phyloP scores from a whole-genome alignment of 1,284 basidiomycete species.

The Peniophora sp. region DNA sequence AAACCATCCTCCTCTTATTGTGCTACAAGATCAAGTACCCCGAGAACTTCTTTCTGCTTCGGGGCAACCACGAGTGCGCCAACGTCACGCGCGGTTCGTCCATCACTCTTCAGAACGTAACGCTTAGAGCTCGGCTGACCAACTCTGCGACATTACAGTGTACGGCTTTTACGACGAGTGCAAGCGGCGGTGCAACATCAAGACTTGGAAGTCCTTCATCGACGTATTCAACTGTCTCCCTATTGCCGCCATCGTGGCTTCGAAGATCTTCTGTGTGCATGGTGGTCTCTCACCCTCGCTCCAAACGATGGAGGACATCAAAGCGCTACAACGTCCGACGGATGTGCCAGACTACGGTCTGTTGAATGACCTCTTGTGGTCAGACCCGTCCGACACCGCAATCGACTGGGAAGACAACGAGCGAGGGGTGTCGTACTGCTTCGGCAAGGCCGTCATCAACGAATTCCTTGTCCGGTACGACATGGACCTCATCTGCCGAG shows the following conservation, averaged over 20 bases:
- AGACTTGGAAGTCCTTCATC: conserved; percentile 99
- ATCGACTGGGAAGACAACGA: conserved; percentile 99
- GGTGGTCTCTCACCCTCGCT: conserved; percentile 97
- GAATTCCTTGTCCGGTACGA: conserved; percentile 91
- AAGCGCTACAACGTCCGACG: conserved; percentile 94
- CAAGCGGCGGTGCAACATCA: conserved; percentile 98
- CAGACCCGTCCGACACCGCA: conserved; percentile 96
- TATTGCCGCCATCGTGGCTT: conserved; percentile 97
- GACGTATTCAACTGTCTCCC: conserved; percentile 99
- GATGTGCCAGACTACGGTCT: conserved; percentile 99
- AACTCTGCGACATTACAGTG: conserved; percentile 39
- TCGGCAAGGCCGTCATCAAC: conserved; percentile 96
- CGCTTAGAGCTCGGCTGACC: background rate
- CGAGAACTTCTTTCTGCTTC: conserved; percentile 97
- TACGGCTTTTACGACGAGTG: conserved; percentile 99
- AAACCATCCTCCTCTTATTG: conserved; percentile 92
- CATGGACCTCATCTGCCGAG: conserved; percentile 99
- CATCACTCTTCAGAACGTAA: conserved; percentile 16
- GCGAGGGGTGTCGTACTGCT: conserved; percentile 98
- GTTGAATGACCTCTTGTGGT: conserved; percentile 97
- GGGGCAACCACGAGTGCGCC: conserved; percentile 99
- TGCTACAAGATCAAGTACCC: conserved; percentile 99
- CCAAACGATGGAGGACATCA: conserved; percentile 98
- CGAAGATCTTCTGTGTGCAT: conserved; percentile 99
- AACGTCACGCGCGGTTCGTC: conserved; percentile 89